Conservation (phyloP, 202 grass and related monocot genomes). For the Alloteropsis angusta region DNA sequence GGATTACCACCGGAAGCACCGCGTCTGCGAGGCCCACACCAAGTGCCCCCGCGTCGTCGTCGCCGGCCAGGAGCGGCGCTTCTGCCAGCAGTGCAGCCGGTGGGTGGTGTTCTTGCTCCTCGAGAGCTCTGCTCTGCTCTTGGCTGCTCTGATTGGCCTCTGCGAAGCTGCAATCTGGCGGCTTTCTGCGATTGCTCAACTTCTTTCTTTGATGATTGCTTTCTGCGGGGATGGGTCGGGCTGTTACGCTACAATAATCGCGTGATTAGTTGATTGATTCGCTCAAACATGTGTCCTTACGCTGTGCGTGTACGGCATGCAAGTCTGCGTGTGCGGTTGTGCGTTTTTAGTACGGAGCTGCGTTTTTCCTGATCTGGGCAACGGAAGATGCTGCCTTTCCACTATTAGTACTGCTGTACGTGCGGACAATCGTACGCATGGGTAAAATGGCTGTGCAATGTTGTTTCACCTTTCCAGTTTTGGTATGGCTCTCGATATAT, state of each 20-base stretch:
- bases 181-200: background rate
- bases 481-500: conserved; percentile 25
- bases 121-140: background rate
- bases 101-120: conserved; percentile 17
- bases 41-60: conserved; percentile 86
- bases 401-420: conserved; percentile 25
- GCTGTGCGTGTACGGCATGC: background rate
- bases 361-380: conserved; percentile 33
- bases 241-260: conserved; percentile 1
- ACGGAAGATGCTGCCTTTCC: conserved; percentile 18
- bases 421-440: conserved; percentile 29
- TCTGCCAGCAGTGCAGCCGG: conserved; percentile 99
- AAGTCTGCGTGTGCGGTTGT: background rate
- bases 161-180: background rate
- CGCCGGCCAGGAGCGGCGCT: conserved; percentile 80
- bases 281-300: background rate
- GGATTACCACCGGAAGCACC: conserved; percentile 96
- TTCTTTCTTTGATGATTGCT: background rate
- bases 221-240: background rate
- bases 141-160: background rate
- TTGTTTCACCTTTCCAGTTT: conserved; percentile 36
- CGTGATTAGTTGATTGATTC: conserved; percentile 12
- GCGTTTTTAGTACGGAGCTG: conserved; percentile 12
- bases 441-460: conserved; percentile 10
- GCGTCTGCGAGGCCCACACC: conserved; percentile 83